These are phyloP conservation scores for Phallus indusiatus DNA, from an alignment of 768 basidiomycete genomes.

Conservation along the genomic window DNA sequence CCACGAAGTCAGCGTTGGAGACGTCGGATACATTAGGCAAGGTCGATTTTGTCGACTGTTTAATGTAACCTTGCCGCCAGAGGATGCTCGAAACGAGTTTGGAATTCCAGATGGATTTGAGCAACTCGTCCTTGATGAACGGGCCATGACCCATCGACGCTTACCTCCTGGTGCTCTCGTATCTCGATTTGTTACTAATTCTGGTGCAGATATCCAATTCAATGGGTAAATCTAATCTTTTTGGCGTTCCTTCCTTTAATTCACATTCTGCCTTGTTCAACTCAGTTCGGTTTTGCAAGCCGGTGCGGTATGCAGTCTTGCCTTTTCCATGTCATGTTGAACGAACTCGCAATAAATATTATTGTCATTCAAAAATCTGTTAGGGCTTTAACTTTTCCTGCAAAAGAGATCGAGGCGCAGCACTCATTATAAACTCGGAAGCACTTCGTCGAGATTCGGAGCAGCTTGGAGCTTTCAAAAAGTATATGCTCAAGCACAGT, in stretches of 20 bases:
- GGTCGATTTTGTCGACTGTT: conserved; percentile 7
- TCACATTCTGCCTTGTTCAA: too few relatives aligned
- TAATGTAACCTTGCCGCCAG: conserved; percentile 2
- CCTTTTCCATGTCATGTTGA: background rate
- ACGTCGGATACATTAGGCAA: conserved; percentile 6
- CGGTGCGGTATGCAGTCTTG: background rate
- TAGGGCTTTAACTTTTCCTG: conserved; percentile 8
- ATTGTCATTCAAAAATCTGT: background rate
- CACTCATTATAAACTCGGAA: conserved; percentile 9
- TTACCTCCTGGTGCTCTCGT: background rate
- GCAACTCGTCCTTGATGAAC: background rate
- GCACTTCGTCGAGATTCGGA: conserved; percentile 1
- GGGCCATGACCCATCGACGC: background rate
- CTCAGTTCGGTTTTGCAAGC: conserved; percentile 5
- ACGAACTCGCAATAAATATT: background rate
- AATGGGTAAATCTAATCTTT: background rate
- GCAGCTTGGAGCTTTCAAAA: background rate
- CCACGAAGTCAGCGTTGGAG: conserved; percentile 1
- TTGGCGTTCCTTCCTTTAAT: background rate
- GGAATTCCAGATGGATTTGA: conserved; percentile 8
- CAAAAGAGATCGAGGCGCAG: conserved; percentile 5
- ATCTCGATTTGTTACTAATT: background rate
- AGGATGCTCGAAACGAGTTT: conserved; percentile 4
- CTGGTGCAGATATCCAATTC: background rate
- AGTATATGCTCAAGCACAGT: conserved; percentile 5